A percentile compares a stretch with the other conserved stretches of the same genome.
Evolutionary conservation across 2,329 filamentous ascomycete genomes (phyloP).

Genomic region (Hymenoscyphus fructigenus): DNA sequence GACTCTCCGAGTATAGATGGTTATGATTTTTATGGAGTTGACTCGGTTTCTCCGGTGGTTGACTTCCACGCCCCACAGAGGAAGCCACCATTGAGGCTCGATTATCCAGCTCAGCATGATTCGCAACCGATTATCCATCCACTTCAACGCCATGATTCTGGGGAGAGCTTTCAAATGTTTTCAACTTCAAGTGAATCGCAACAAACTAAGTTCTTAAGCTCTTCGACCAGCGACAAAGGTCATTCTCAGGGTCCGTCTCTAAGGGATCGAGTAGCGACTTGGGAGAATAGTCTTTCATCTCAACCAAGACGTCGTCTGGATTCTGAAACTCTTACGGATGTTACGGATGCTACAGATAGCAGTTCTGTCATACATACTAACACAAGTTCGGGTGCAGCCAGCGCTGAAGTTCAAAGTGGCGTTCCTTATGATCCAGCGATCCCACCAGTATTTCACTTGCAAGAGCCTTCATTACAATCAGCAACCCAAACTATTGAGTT

Average conservation of each 20-base stretch:
- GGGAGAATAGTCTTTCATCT: conserved; percentile 31
- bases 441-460: conserved; percentile 28
- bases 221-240: conserved; percentile 36
- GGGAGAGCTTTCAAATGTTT: conserved; percentile 60
- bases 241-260: conserved; percentile 14
- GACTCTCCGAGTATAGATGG: conserved; percentile 45
- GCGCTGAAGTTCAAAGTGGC: conserved; percentile 8
- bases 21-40: conserved; percentile 65
- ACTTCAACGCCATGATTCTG: conserved; percentile 53
- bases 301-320: conserved; percentile 25
- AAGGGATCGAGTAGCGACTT: conserved; percentile 31
- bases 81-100: conserved; percentile 41
- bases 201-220: conserved; percentile 40
- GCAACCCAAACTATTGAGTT: conserved; percentile 7
- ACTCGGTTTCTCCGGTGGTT: conserved; percentile 50
- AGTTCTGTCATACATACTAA: conserved; percentile 20
- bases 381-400: conserved; percentile 15
- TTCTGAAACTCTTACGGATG: conserved; percentile 22
- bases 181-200: conserved; percentile 53
- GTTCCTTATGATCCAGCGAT: conserved; percentile 18
- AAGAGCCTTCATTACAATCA: conserved; percentile 28
- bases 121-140: conserved; percentile 6
- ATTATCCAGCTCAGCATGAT: conserved; percentile 24
- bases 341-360: background rate
- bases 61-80: conserved; percentile 49